A percentile compares a stretch with the other conserved stretches of the same genome.
Conservation (phyloP, 2,329 filamentous ascomycete species). For the Fusarium sp. region DNA sequence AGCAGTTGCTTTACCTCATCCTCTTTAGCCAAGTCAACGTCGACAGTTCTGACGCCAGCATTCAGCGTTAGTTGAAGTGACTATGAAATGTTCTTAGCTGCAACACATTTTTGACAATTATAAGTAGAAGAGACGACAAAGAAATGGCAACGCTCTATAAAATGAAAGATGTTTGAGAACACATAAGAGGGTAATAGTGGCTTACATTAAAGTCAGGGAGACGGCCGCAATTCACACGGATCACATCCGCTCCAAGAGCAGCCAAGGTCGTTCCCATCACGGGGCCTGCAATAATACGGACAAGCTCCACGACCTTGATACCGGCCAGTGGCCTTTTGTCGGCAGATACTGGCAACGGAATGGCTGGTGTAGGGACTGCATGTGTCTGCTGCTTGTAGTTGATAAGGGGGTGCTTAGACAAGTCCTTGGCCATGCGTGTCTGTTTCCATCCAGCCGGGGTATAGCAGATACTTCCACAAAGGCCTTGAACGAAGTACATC, state of each 20-base stretch:
- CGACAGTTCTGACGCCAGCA: neutral
- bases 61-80: neutral
- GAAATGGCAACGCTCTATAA: neutral
- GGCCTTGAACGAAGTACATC: neutral
- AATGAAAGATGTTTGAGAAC: too few species aligned
- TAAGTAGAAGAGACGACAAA: too few species aligned
- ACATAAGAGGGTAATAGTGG: too few species aligned
- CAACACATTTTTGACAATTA: accelerated
- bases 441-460: neutral
- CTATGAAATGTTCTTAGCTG: neutral
- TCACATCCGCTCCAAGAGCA: neutral
- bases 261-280: neutral
- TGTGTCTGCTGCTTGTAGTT: neutral
- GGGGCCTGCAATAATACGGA: neutral
- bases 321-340: neutral
- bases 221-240: neutral
- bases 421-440: neutral
- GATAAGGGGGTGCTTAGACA: neutral
- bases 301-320: neutral
- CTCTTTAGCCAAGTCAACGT: neutral
- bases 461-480: neutral
- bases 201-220: neutral
- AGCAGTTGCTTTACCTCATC: neutral
- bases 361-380: neutral
- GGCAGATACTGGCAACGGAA: neutral